Percentiles rank a stretch among this genome's conserved stretches.
Evolutionary conservation across 2,329 filamentous ascomycete genomes (phyloP).

Genomic region (Aspergillus amoenus): DNA sequence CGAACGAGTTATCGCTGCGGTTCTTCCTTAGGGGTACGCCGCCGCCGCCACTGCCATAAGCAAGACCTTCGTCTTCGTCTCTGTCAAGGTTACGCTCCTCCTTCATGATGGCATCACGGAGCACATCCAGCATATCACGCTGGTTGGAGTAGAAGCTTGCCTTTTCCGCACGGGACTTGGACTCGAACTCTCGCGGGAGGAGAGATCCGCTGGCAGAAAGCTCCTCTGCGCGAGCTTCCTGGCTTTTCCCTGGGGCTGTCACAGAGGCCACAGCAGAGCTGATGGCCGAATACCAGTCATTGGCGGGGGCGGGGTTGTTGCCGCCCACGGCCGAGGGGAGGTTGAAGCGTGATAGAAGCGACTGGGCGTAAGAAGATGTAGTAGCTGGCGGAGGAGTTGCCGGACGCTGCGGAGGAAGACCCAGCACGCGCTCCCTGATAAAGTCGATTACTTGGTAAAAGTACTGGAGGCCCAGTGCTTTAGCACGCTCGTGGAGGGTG

Average conservation of each 20-base stretch:
- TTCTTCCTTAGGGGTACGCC: conserved; percentile 66
- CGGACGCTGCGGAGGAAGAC: conserved; percentile 63
- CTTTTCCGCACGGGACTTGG: conserved; percentile 61
- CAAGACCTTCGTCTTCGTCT: conserved; percentile 37
- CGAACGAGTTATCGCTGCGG: conserved; percentile 83
- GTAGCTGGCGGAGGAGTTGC: conserved; percentile 47
- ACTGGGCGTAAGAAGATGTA: conserved; percentile 67
- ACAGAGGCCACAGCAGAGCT: conserved; percentile 70
- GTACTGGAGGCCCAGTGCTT: conserved; percentile 73
- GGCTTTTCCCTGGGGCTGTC: conserved; percentile 42
- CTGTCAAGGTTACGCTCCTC: conserved; percentile 66
- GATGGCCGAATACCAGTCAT: conserved; percentile 76
- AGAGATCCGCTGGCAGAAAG: conserved; percentile 61
- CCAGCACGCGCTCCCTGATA: conserved; percentile 75
- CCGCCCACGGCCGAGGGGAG: conserved; percentile 64
- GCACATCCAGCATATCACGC: conserved; percentile 70
- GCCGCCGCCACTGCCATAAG: conserved; percentile 31
- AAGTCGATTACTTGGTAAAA: conserved; percentile 69
- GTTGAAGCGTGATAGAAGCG: conserved; percentile 80
- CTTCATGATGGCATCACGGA: conserved; percentile 75
- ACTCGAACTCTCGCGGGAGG: conserved; percentile 67
- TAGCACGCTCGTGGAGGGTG: conserved; percentile 73
- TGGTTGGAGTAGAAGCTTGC: conserved; percentile 75
- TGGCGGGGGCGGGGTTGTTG: conserved; percentile 50
- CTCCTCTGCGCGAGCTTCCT: conserved; percentile 47